These are phyloP conservation scores for Pascua guehoae DNA, from an alignment of 1,284 basidiomycete genomes.

Conservation along the genomic window DNA sequence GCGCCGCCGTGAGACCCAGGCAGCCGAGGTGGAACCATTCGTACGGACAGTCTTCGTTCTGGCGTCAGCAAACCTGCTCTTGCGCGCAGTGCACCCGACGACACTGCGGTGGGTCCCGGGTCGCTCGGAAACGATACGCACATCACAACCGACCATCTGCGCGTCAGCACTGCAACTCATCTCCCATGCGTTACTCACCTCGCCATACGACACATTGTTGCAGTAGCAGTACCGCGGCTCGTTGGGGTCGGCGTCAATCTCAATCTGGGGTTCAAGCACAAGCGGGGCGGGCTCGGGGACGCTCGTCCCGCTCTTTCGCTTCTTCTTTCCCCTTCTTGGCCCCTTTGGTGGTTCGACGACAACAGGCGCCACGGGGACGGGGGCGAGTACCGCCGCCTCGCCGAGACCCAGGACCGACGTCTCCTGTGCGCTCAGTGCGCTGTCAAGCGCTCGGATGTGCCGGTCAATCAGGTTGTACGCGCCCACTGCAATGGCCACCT, in stretches of 20 bases:
- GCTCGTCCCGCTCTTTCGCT: slow-evolving; percentile 3
- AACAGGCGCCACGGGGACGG: slow-evolving; percentile 9
- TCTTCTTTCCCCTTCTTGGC: slow-evolving; percentile 22
- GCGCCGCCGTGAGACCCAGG: slow-evolving; percentile 33
- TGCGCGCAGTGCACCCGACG: no score
- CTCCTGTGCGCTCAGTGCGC: slow-evolving; percentile 45
- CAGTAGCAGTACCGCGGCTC: slow-evolving; percentile 56
- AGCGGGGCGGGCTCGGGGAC: background rate
- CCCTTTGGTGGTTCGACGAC: slow-evolving; percentile 12
- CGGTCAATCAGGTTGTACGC: slow-evolving; percentile 55
- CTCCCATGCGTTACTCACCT: slow-evolving; percentile 28
- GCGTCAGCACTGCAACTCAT: slow-evolving; percentile 12
- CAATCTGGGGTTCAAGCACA: slow-evolving; percentile 15
- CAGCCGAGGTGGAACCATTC: slow-evolving; percentile 53
- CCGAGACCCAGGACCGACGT: slow-evolving; percentile 40
- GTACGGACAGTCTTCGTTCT: slow-evolving; percentile 54
- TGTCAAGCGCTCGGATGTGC: slow-evolving; percentile 54
- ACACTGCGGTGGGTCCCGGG: no score
- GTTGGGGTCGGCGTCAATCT: slow-evolving; percentile 27
- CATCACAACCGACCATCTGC: slow-evolving; percentile 3
- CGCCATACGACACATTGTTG: slow-evolving; percentile 51
- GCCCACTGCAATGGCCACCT: slow-evolving; percentile 52
- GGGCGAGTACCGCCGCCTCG: slow-evolving; percentile 15
- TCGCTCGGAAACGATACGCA: background rate
- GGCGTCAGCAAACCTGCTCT: slow-evolving; percentile 10